Evolutionary conservation across 495 filamentous ascomycete genomes (phyloP), one percentile per base, ranked within the genome.

Genomic region (Aspergillus bridgeri): DNA sequence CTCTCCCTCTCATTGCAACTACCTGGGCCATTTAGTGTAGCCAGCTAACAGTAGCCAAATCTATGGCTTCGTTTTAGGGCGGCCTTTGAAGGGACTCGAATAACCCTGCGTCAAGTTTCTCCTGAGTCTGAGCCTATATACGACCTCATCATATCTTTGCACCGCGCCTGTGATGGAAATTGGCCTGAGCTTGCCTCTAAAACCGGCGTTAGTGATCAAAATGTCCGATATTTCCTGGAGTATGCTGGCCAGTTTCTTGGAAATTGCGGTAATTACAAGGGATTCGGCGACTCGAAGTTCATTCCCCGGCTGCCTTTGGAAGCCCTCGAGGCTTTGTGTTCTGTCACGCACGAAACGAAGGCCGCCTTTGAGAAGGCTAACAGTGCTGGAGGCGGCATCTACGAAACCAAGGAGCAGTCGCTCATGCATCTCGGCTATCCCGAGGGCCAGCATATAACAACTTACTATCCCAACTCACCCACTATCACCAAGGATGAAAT

Each of bases 231-330:
- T 60, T 96, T 96, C 75, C 76, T 97, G 23, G 84, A 92, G 70
- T 98, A 98, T 73, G 79, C 91, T 2, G 86, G 87, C 3, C 89
- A 92, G 66, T 94, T 98, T 70, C 77, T 98, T 6, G 92, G 92
- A 23, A 98, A 97, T 67, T 75, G 81, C 48, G 94, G 94, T 47
- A 98, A 98, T 71, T 98, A 96, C 77, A 97, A 97, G 75, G 89
- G 88, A 25, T 96, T 97, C 62, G 94, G 94, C 33, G 94, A 98
- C 69, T 83, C 86, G 58, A 98, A 98, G 67, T 96, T 97, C 70
- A 85, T 98, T 53, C 94, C 94, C 8, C 81, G 92, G 44, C 81
- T 92, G 56, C 70, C 81, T 13, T 76, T 84, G 49, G 80, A 84
- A 18, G 80, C 81, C 27, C 80, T 98, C 54, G 80, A 85, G 33